A percentile compares a stretch with the other conserved stretches of the same genome.
Evolutionary conservation across 2,329 filamentous ascomycete species (phyloP).

Genomic region (Claviceps sp.): DNA sequence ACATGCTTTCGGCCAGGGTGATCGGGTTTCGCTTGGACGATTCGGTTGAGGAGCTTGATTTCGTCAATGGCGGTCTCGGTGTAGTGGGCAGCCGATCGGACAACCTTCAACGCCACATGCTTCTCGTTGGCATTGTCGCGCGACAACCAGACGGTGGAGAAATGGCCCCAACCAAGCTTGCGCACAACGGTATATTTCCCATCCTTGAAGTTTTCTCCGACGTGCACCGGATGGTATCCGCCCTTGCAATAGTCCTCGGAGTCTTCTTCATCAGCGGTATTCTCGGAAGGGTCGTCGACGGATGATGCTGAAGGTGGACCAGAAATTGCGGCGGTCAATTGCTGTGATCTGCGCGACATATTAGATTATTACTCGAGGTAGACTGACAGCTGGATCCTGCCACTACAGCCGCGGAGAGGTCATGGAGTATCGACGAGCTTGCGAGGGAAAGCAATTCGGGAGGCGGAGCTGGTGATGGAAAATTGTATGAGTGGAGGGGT

Average conservation of each 20-base stretch:
- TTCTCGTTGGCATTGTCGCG: slow-evolving; percentile 78
- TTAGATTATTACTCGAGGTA: slow-evolving; percentile 4
- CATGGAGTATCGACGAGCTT: slow-evolving; percentile 1
- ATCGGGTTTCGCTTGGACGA: slow-evolving; percentile 86
- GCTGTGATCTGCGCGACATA: slow-evolving; percentile 32
- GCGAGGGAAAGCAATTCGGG: neutral
- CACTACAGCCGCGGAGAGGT: slow-evolving; percentile 1
- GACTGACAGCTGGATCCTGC: slow-evolving; percentile 8
- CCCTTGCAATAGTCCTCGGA: slow-evolving; percentile 99
- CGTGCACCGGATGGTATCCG: slow-evolving; percentile 87
- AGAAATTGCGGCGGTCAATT: slow-evolving; percentile 45
- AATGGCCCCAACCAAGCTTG: slow-evolving; percentile 96
- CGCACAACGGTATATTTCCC: slow-evolving; percentile 92
- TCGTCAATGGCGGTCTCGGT: slow-evolving; percentile 98
- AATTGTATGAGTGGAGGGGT: neutral
- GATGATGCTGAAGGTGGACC: slow-evolving; percentile 68
- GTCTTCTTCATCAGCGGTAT: slow-evolving; percentile 95
- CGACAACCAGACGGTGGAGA: slow-evolving; percentile 86
- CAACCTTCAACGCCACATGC: slow-evolving; percentile 95
- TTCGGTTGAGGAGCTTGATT: slow-evolving; percentile 95
- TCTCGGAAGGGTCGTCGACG: slow-evolving; percentile 73
- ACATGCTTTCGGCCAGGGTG: slow-evolving; percentile 92
- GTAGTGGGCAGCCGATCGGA: slow-evolving; percentile 94
- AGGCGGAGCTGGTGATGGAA: slow-evolving; percentile 5
- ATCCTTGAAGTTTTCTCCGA: slow-evolving; percentile 96